Evolutionary conservation across 257 asterid species (phyloP).

Genomic region (Fraxinus cuspidata): DNA sequence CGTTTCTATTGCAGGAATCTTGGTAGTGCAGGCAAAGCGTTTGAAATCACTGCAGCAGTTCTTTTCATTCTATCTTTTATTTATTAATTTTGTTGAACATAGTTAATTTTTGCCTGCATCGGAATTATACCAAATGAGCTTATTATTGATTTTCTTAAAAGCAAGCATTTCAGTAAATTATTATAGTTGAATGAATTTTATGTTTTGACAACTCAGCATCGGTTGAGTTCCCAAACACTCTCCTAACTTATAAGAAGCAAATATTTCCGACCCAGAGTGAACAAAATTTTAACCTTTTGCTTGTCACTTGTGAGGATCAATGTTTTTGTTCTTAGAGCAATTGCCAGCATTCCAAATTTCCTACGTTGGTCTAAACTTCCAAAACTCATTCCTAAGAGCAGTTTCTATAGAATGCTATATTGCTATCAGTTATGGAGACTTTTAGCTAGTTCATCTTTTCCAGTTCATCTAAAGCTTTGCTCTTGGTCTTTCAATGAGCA

Average conservation of each 20-base stretch:
- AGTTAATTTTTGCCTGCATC: too few relatives aligned
- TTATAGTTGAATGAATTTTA: not conserved
- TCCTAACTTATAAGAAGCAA: not conserved
- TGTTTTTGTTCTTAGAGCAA: not conserved
- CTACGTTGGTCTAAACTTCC: not conserved
- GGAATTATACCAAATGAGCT: too few relatives aligned
- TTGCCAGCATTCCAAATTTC: not conserved
- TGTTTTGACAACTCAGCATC: not conserved
- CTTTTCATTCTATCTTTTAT: not conserved
- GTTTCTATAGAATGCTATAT: not conserved
- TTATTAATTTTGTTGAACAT: not conserved
- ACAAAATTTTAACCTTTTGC: not conserved
- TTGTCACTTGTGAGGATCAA: not conserved
- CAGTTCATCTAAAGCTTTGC: not conserved
- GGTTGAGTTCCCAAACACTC: not conserved
- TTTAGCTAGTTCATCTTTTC: not conserved
- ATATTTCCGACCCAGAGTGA: not conserved
- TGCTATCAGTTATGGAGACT: not conserved
- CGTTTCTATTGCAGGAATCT: slow-evolving; percentile 17
- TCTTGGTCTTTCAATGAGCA: not conserved
- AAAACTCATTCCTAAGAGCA: not conserved
- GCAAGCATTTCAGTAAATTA: not conserved
- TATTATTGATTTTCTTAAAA: not conserved
- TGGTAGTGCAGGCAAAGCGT: not conserved
- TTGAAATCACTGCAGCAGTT: slow-evolving; percentile 20